Conservation (phyloP, 2,329 filamentous ascomycete genomes). For the Aspergillus pseudoglaucus region DNA sequence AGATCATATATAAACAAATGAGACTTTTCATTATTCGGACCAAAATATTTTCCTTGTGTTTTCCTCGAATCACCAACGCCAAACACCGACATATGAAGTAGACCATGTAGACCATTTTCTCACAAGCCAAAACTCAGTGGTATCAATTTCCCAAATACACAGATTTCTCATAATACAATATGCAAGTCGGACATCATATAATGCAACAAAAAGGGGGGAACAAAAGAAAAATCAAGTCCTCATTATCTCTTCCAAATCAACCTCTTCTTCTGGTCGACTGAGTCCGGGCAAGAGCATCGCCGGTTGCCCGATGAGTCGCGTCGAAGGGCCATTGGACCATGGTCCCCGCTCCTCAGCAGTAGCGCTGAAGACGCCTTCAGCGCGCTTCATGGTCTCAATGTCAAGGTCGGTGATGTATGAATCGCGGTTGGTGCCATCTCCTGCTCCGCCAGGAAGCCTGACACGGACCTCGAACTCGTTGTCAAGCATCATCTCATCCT, state of each 20-base stretch:
- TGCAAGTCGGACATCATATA: constrained; percentile 8
- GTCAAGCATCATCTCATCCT: constrained; percentile 98
- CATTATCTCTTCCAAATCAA: constrained; percentile 32
- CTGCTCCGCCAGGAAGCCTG: constrained; percentile 64
- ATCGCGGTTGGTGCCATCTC: constrained; percentile 76
- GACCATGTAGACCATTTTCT: no score
- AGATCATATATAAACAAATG: no score
- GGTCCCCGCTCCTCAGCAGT: constrained; percentile 81
- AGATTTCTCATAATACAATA: constrained; percentile 14
- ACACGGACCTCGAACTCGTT: constrained; percentile 90
- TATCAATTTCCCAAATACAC: constrained; percentile 14
- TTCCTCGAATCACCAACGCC: not conserved
- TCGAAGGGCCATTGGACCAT: constrained; percentile 50
- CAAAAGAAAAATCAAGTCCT: constrained; percentile 18
- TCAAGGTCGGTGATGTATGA: constrained; percentile 90
- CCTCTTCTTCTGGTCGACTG: constrained; percentile 22
- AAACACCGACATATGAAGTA: not conserved
- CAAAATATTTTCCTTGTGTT: not conserved
- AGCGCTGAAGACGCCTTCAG: constrained; percentile 73
- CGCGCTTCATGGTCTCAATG: constrained; percentile 78
- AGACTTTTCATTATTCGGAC: not conserved
- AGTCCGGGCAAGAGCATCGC: constrained; percentile 26
- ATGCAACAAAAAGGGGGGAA: no score
- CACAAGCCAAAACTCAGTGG: constrained; percentile 8
- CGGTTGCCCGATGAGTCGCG: constrained; percentile 30